Conservation (phyloP, 75 land plant genomes). For the Larix kaempferi region DNA sequence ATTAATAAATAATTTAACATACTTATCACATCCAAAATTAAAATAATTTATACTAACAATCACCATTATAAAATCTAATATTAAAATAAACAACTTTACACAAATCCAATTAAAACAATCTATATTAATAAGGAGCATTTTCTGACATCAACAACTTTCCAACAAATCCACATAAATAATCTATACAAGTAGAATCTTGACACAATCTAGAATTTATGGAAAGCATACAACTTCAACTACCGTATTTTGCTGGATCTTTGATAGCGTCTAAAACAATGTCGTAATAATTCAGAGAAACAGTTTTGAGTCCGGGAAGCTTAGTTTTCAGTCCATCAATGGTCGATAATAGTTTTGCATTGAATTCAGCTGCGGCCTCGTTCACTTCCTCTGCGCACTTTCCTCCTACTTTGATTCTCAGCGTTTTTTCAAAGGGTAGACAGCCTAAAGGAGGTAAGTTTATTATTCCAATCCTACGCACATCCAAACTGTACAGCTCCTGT, state of each 20-base stretch:
- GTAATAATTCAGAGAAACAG: neutral
- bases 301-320: neutral
- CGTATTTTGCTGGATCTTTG: neutral
- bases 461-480: neutral
- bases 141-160: too few relatives aligned
- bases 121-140: too few relatives aligned
- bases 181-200: too few relatives aligned
- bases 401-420: neutral
- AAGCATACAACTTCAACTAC: neutral
- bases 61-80: too few relatives aligned
- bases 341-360: neutral
- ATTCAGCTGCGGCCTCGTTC: neutral
- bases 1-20: too few relatives aligned
- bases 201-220: too few relatives aligned
- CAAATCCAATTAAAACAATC: too few relatives aligned
- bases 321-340: neutral
- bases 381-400: neutral
- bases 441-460: slow-evolving; percentile 8
- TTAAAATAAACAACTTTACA: too few relatives aligned
- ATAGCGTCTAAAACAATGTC: neutral
- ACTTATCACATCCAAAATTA: too few relatives aligned
- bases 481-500: neutral
- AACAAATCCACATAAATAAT: too few relatives aligned
- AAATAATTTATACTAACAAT: too few relatives aligned
- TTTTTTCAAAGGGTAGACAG: slow-evolving; percentile 6